Evolutionary conservation across 108 stramenopile genomes (phyloP), one percentile per base, ranked within the genome.

Genomic region (Seminavis robusta): DNA sequence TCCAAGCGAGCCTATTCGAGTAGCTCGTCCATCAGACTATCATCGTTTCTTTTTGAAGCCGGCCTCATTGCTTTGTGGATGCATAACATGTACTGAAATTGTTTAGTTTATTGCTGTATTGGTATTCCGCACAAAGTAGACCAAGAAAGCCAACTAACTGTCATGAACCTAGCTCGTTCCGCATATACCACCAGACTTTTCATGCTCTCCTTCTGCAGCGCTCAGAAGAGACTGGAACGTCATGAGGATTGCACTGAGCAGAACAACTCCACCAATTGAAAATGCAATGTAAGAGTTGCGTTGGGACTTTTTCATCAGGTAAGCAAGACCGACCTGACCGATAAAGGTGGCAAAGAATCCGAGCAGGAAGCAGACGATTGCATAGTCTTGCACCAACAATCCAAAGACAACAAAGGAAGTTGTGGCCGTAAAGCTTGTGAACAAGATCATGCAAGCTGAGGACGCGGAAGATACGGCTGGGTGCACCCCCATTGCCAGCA

Each of bases 391-490:
- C 37, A 81, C 56, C 47, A 94, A 39, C 27, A 94, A 59, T 3
- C 91, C 93, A 61, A 92, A 96, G 6, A 90, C 89, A 36, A 81
- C 54, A 52, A 90, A 96, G 34, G 79, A 82, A 3, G 95, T 92
- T 1, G 95, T 90, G n/a, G 92, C 95, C 17, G 95, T 89, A 60
- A 92, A 89, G 34, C 86, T 87, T n/a, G 95, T 96, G 57, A 90
- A 94, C 10, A 96, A 65, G 49, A 96, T 96, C 95, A 96, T 96
- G 45, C 77, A 79, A 1, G 94, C 90, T 25, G 82, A 83, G 1
- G 88, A 77, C 13, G 94, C 93, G 11, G 84, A 79, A 0, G 92
- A 79, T 20, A 94, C 92, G 20, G 56, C 53, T 2, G 94, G 94
- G 50, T 87, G 84, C 10, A 92, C 87, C 3, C 88, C 91, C 90